phyloP scores from a whole-genome alignment of 116 monocot genomes.

The Papilionanthe hybrid region DNA sequence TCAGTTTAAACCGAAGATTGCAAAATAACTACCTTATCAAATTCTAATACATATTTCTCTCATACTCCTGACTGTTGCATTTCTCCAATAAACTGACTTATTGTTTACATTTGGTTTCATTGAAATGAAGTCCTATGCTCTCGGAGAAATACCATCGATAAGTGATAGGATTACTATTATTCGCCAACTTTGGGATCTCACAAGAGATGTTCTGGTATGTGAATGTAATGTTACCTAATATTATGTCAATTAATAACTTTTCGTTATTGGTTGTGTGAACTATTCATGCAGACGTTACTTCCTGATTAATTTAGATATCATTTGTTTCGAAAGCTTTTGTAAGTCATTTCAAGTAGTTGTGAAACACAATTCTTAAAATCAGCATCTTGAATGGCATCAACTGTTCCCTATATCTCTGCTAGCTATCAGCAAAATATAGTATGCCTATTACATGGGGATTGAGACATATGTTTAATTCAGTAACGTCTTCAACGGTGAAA shows the following conservation, averaged over 20 bases:
- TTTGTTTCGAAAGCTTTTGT: neutral
- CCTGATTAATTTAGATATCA: neutral
- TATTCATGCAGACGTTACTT: neutral
- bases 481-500: neutral
- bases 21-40: neutral
- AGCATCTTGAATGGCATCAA: neutral
- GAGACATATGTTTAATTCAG: neutral
- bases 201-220: slow-evolving; percentile 89
- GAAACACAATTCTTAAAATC: neutral
- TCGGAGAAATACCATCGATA: slow-evolving; percentile 94
- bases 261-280: neutral
- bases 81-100: neutral
- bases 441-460: neutral
- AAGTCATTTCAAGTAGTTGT: neutral
- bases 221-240: neutral
- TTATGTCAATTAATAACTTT: neutral
- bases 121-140: slow-evolving; percentile 76
- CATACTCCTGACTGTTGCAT: neutral
- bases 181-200: slow-evolving; percentile 98
- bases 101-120: neutral
- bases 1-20: neutral
- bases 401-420: neutral
- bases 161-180: slow-evolving; percentile 83
- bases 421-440: neutral
- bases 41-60: neutral